A percentile compares a stretch with the other conserved stretches of the same genome.
phyloP scores from a whole-genome alignment of 1,284 basidiomycete genomes.

The Tilletia walkeri region DNA sequence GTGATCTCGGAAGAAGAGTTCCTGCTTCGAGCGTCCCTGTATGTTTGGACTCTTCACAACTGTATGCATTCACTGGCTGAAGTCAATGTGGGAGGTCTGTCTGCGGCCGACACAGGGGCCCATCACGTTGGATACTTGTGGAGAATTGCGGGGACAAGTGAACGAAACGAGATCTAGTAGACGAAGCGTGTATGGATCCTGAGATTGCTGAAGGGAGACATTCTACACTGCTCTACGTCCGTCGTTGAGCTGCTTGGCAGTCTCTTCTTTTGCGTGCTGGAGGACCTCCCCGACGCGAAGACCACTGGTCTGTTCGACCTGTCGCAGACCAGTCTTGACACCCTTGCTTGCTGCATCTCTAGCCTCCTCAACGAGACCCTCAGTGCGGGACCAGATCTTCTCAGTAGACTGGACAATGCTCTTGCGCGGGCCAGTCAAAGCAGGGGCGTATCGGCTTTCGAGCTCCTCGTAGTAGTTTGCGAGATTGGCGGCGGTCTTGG shows the following conservation, averaged over 20 bases:
- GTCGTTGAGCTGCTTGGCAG: neutral
- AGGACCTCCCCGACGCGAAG: constrained; percentile 37
- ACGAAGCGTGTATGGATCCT: too few species aligned
- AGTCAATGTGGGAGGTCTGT: neutral
- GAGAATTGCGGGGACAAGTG: too few species aligned
- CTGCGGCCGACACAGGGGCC: neutral
- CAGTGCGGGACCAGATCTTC: constrained; percentile 23
- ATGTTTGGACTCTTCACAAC: too few species aligned
- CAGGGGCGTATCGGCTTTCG: constrained; percentile 34
- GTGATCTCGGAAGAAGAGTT: neutral
- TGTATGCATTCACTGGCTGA: neutral
- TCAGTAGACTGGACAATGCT: constrained; percentile 13
- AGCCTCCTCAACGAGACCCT: constrained; percentile 29
- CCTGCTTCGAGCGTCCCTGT: too few species aligned
- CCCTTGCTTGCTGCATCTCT: constrained; percentile 26
- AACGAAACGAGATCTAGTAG: too few species aligned
- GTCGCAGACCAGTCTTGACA: constrained; percentile 31
- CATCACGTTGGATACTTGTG: neutral
- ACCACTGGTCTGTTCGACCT: constrained; percentile 43
- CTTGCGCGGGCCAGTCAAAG: constrained; percentile 35
- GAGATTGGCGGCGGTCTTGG: constrained; percentile 45
- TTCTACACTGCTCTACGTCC: neutral
- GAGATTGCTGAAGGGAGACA: neutral
- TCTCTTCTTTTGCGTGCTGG: constrained; percentile 1
- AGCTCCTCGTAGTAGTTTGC: constrained; percentile 40